Percentiles rank a stretch among this genome's conserved stretches.
phyloP scores from a whole-genome alignment of 768 basidiomycete species.

The Boletus tomentosulus region DNA sequence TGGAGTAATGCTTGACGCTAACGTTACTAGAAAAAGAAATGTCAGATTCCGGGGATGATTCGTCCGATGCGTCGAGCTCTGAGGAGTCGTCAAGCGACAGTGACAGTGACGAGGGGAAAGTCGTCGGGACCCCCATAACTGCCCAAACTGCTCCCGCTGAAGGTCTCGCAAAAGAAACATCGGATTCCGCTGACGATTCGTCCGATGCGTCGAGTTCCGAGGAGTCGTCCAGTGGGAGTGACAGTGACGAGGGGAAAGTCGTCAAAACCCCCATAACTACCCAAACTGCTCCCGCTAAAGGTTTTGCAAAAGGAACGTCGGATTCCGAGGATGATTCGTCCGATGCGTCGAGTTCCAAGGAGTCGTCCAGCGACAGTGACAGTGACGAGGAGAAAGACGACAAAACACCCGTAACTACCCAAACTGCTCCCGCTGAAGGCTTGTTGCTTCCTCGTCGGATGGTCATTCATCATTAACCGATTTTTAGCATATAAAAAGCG shows the following conservation, averaged over 20 bases:
- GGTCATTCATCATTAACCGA: slow-evolving; percentile 2
- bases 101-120: background rate
- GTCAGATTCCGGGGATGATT: too few species aligned
- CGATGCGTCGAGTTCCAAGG: slow-evolving; percentile 1
- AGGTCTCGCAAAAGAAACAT: slow-evolving; percentile 28
- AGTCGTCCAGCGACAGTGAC: slow-evolving; percentile 10
- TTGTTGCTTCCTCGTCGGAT: slow-evolving; percentile 4
- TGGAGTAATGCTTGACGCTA: too few species aligned
- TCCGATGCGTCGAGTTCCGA: slow-evolving; percentile 11
- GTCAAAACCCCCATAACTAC: slow-evolving; percentile 32
- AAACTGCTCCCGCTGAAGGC: slow-evolving; percentile 42
- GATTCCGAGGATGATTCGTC: too few species aligned
- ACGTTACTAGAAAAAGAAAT: too few species aligned
- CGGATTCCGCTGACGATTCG: background rate
- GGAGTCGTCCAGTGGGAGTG: slow-evolving; percentile 6
- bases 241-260: background rate
- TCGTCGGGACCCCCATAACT: background rate
- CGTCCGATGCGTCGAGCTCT: too few species aligned
- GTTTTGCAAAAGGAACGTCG: slow-evolving; percentile 22
- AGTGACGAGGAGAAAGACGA: slow-evolving; percentile 4
- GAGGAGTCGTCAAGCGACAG: slow-evolving; percentile 1
- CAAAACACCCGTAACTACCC: slow-evolving; percentile 34
- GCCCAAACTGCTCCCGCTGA: background rate
- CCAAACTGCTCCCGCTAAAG: slow-evolving; percentile 40
- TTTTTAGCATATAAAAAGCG: slow-evolving; percentile 53